Evolutionary conservation across 257 asterid species (phyloP), one percentile per base, ranked within the genome.

Genomic region (Petunia axillaris): DNA sequence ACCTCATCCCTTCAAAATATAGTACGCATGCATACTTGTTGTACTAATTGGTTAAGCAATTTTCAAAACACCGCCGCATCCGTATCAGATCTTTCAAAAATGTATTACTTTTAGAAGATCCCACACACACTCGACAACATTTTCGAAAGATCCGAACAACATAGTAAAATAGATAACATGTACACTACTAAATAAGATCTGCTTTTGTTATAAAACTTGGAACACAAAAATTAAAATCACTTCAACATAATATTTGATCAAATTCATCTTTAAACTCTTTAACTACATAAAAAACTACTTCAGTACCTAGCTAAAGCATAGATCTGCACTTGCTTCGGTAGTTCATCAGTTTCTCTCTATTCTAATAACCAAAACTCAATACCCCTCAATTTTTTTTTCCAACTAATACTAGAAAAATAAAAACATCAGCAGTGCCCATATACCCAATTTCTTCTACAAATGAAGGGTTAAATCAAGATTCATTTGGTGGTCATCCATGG

Each of bases 381-480:
- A 55, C n/a, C 1, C 4, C 16, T 63, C n/a, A 63, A 37, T 8
- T 35, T 36, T 37, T 14, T 13, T 14, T 25, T 55, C 8, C 14
- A 3, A 55, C 55, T 8, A 13, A 55, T 5, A 14, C 7, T 14
- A 55, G 43, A 37, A 9, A 63, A 37, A 11, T 3, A 6, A 16
- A 59, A 59, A 16, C 64, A n/a, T 7, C 16, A 62, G 41, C n/a
- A 63, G 2, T 25, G 25, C 36, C 55, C 59, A 13, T 6, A 13
- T 11, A 10, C 59, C 59, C 5, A 66, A 4, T 68, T 46, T 46
- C 58, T 46, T n/a, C 3, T 71, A 71, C 77, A 71, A 50, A 48
- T 35, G 77, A 71, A 71, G 77, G 35, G 77, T 71, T 5, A 71
- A 60, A 44, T 71, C 77, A 38, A 70, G 77, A 70, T 70, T 46